Evolutionary conservation across 1,139 yeast species (phyloP).

Genomic region (Yamadazyma jaroonii): DNA sequence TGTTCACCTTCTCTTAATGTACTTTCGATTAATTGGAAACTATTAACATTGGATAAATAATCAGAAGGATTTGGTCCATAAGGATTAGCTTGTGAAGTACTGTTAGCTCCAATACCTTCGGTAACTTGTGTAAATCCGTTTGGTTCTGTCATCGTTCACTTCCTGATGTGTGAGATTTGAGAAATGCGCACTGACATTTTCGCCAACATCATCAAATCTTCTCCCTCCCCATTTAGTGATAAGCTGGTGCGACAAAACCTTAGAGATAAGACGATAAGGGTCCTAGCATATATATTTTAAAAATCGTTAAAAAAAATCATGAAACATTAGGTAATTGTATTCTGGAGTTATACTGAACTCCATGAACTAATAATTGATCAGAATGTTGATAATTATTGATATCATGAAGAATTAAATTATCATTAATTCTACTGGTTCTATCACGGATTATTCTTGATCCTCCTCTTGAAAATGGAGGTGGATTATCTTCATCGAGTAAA

Average conservation of each 20-base stretch:
- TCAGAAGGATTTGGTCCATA: conserved; percentile 62
- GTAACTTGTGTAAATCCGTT: conserved; percentile 15
- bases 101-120: conserved; percentile 12
- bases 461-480: not conserved
- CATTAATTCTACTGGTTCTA: not conserved
- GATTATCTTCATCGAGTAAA: conserved; percentile 14
- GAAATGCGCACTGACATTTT: too few species aligned
- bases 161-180: too few species aligned
- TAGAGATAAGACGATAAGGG: too few species aligned
- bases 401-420: conserved; percentile 8
- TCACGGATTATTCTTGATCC: too few species aligned
- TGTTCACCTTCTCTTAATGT: conserved; percentile 62
- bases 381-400: conserved; percentile 8
- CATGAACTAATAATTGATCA: not conserved
- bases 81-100: conserved; percentile 31
- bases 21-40: conserved; percentile 52
- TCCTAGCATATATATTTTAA: too few species aligned
- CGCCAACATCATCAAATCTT: too few species aligned
- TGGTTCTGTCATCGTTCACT: conserved; percentile 12
- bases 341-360: conserved; percentile 3
- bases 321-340: conserved; percentile 6
- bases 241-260: too few species aligned
- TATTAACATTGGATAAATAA: conserved; percentile 50
- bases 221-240: too few species aligned
- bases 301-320: too few species aligned